Conservation (phyloP, 208 protist genomes). For the Trypanosomatidae sp. region DNA sequence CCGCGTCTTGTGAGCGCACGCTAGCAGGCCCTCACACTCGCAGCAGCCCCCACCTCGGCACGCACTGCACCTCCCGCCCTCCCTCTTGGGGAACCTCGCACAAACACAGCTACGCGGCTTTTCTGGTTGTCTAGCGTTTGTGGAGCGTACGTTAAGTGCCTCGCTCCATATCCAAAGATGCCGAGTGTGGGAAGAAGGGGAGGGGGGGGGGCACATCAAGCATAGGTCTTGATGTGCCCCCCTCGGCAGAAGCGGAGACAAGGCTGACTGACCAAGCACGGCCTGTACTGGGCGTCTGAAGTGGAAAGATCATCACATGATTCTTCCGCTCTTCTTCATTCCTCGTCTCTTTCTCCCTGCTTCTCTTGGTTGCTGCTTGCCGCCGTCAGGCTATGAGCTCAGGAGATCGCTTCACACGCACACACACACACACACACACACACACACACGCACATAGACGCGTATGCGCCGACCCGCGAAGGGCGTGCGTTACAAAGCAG, state of each 20-base stretch:
- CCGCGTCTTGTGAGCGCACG: not conserved
- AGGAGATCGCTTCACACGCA: not conserved
- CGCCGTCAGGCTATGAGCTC: not conserved
- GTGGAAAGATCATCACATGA: not conserved
- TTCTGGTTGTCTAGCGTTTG: not conserved
- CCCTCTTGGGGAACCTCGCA: not conserved
- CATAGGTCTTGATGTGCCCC: not conserved
- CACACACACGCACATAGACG: not conserved
- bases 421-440: conserved; percentile 3
- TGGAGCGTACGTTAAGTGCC: not conserved
- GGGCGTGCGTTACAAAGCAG: not conserved
- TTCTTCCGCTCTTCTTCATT: not conserved
- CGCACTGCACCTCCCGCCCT: not conserved
- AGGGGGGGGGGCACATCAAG: not conserved
- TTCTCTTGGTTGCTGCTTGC: not conserved
- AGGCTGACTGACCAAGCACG: not conserved
- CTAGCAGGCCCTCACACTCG: not conserved
- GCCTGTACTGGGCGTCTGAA: not conserved
- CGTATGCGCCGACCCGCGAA: not conserved
- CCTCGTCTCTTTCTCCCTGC: not conserved
- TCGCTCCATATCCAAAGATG: not conserved
- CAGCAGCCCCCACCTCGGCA: not conserved
- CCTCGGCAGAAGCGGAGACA: not conserved
- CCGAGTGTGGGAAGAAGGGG: not conserved
- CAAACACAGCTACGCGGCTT: not conserved